Conservation (phyloP, 2,329 filamentous ascomycete genomes). For the Aspergillus tubingensis region DNA sequence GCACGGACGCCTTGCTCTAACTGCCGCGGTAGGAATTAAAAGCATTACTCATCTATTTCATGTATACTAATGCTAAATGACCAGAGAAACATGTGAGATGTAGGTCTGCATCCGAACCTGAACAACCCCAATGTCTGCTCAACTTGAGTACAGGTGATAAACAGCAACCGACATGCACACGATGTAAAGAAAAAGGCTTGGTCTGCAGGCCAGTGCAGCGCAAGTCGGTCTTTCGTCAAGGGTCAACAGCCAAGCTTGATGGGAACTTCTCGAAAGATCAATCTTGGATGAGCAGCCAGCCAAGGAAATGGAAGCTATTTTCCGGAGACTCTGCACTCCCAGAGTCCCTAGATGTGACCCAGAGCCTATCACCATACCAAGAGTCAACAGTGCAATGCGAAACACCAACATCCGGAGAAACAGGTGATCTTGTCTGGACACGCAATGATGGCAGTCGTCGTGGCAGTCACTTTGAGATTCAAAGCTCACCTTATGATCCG, state of each 20-base stretch:
- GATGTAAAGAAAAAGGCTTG: conserved; percentile 19
- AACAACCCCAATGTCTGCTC: not conserved
- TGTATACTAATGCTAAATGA: not conserved
- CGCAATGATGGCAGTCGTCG: too few species aligned
- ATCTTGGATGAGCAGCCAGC: conserved; percentile 27
- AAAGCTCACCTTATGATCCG: too few species aligned
- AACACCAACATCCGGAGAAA: too few species aligned
- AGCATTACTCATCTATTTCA: too few species aligned
- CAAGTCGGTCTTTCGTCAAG: conserved; percentile 21
- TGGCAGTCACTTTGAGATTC: too few species aligned
- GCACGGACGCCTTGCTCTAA: not conserved
- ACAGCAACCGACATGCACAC: conserved; percentile 16
- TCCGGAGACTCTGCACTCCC: not conserved
- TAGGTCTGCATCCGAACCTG: not conserved
- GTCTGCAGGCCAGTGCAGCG: conserved; percentile 15
- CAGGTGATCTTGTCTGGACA: too few species aligned
- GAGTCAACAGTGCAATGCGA: not conserved
- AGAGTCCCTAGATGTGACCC: not conserved
- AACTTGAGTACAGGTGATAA: conserved; percentile 16
- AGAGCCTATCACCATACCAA: not conserved
- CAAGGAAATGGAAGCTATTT: conserved; percentile 17
- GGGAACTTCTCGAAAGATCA: conserved; percentile 15
- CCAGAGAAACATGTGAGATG: conserved; percentile 1
- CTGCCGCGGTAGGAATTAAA: not conserved
- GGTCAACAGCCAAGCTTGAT: conserved; percentile 17